Evolutionary conservation across 352 stramenopile genomes (phyloP), one percentile per base, ranked within the genome.

Genomic region (Pythium sp.): DNA sequence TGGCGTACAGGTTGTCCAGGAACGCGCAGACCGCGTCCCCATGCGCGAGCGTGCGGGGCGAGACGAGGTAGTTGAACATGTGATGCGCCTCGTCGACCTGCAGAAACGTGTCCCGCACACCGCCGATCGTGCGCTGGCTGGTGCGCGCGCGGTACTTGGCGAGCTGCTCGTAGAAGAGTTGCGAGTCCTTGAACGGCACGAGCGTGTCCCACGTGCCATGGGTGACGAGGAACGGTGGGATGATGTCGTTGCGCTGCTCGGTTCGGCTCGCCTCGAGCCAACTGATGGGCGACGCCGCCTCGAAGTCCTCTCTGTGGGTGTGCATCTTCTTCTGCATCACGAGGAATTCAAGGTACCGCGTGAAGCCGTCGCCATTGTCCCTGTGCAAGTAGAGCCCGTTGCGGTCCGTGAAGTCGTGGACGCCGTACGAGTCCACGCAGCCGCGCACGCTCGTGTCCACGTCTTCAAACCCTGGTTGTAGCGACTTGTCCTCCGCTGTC

Each of bases 211-310:
- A 68, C 5, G 78, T 82, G 32, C 86, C 86, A 51, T 94, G 86
- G 0, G 84, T 79, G 36, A 91, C 62, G n/a, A 94, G 60, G 60
- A 94, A 91, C n/a, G 86, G 86, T 47, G 86, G 86, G n/a, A 92
- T 74, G 22, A 76, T 47, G 20, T 79, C 69, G 9, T 51, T 64
- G 4, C 74, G 72, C 30, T 74, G 69, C 1, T 54, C 49, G 1
- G 75, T 62, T 18, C 62, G 77, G 46, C 79, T 69, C 22, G 83
- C 75, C 18, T 79, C 72, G 15, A 93, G 61, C 76, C 81, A 88
- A 26, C 71, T 77, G 49, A 91, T 69, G 0, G 85, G 81, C 7
- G 85, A 93, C 22, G 85, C 85, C 30, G 77, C 67, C 14, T 89
- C 81, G 58, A 86, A 93, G 24, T 71, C 79, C 3, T 75, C 73